phyloP scores from a whole-genome alignment of 345 rosid genomes.

The Lepidium africanum region DNA sequence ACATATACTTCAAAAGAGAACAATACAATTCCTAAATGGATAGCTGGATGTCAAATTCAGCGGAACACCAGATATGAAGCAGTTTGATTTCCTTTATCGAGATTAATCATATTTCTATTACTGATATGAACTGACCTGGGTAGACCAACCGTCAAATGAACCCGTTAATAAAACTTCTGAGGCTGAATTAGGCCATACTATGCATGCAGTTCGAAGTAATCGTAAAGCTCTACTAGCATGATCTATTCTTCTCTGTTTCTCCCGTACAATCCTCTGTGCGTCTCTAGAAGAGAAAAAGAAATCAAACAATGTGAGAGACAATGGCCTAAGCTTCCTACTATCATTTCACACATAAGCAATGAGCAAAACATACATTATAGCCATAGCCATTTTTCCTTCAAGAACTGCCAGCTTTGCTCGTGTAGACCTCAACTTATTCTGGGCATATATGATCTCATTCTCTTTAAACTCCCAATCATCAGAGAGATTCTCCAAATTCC shows the following conservation, averaged over 20 bases:
- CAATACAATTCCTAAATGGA: neutral
- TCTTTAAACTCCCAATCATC: slow-evolving; percentile 90
- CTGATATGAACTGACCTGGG: slow-evolving; percentile 49
- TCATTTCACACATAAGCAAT: neutral
- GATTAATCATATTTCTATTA: neutral
- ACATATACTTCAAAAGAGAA: neutral
- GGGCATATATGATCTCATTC: slow-evolving; percentile 63
- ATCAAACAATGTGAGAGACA: neutral
- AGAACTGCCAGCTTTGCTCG: slow-evolving; percentile 74
- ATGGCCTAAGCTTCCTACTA: neutral
- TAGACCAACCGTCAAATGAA: slow-evolving; percentile 90
- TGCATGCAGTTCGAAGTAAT: slow-evolving; percentile 54
- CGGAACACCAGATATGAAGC: neutral
- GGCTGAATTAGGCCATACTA: slow-evolving; percentile 86
- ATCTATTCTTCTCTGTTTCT: slow-evolving; percentile 67
- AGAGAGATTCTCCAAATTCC: slow-evolving; percentile 43
- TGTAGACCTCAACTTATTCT: slow-evolving; percentile 61
- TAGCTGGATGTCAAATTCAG: neutral
- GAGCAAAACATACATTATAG: slow-evolving; percentile 45
- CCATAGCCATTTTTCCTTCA: slow-evolving; percentile 89
- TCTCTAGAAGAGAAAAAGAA: slow-evolving; percentile 37
- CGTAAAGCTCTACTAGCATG: slow-evolving; percentile 54
- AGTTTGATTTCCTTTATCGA: neutral
- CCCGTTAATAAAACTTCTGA: slow-evolving; percentile 78
- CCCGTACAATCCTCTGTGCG: slow-evolving; percentile 59